Base-by-base conservation (phyloP, 768 basidiomycete genomes). In the Agaricus subrufescens region DNA sequence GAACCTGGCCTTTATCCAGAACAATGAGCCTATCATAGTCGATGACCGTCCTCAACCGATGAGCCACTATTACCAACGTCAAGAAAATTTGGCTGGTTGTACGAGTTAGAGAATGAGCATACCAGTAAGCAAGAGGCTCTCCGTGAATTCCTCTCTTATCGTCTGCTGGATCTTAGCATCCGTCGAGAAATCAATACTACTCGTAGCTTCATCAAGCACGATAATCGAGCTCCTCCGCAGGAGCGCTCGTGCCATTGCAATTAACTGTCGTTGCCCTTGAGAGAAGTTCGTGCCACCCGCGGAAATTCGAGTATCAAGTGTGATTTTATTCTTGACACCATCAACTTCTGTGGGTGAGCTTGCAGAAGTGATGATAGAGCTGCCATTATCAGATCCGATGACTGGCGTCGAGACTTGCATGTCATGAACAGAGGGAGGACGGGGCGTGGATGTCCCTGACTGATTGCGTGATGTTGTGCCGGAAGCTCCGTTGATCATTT, bases 271-370 rank as follows among this genome's bases (percentile, higher is more conserved):
- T 66, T 98, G 94, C 9, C 95, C 94, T 57, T 94, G 91, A 1
- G 91, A 94, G 69, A 97, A 95, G 72, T 97, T 96, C 30, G 84
- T 78, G 0, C 94, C 94, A 0, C 93, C 93, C 0, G 90, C 78
- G 0, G 91, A 91, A 8, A 96, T 87, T 58, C 87, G 84, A 0
- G 87, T 90, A 19, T 90, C 84, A 3, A 96, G 76, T 0, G 82
- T 77, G 29, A 95, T 73, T 0, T 73, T 73, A 0, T 75, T 77
- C 64, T 81, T 87, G 11, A 34, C 46, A 30, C 63, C 52, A 23
- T 89, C 87, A 2, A 77, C 65, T 25, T 86, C 84, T 0, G 86
- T 87, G 10, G 67, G 65, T 0, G 76, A 69, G 1, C 76, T 77
- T 0, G 73, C 74, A 3, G 66, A 56, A 3, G 79, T 75, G 38